A percentile compares a stretch with the other conserved stretches of the same genome.
These are phyloP conservation scores for Lepiota brunneoincarnata DNA, from an alignment of 768 basidiomycete genomes.

Conservation along the genomic window DNA sequence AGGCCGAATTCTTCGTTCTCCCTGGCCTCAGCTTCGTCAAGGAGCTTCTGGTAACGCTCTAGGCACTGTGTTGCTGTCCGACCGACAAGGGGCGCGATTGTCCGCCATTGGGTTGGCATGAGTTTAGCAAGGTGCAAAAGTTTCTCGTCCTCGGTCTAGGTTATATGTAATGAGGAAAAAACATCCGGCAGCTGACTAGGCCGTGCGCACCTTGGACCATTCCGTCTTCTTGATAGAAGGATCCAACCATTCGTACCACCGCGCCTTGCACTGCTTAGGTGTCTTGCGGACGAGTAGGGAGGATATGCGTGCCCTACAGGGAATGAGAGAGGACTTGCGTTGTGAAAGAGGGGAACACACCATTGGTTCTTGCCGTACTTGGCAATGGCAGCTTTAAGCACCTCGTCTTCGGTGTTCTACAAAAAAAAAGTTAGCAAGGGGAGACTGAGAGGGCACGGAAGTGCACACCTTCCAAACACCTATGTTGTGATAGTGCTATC, in stretches of 20 bases:
- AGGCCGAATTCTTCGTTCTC: constrained; percentile 95
- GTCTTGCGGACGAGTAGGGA: constrained; percentile 97
- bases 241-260: constrained; percentile 99
- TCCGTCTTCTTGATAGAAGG: constrained; percentile 99
- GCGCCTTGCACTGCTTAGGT: constrained; percentile 98
- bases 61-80: constrained; percentile 97
- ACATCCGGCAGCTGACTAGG: too few relatives aligned
- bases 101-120: constrained; percentile 99
- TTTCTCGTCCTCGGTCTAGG: constrained; percentile 95
- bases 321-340: constrained; percentile 4
- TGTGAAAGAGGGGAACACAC: constrained; percentile 30
- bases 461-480: constrained; percentile 78
- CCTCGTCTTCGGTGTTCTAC: constrained; percentile 96
- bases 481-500: constrained; percentile 18
- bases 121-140: constrained; percentile 95
- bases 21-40: constrained; percentile 96
- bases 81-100: constrained; percentile 97
- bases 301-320: constrained; percentile 88
- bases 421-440: constrained; percentile 9
- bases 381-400: constrained; percentile 97
- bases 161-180: constrained; percentile 4
- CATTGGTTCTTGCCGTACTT: constrained; percentile 98
- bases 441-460: neutral
- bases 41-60: constrained; percentile 95
- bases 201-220: constrained; percentile 96